Conservation (phyloP, 768 basidiomycete species). For the Phlebiopsis flavidoalba region DNA sequence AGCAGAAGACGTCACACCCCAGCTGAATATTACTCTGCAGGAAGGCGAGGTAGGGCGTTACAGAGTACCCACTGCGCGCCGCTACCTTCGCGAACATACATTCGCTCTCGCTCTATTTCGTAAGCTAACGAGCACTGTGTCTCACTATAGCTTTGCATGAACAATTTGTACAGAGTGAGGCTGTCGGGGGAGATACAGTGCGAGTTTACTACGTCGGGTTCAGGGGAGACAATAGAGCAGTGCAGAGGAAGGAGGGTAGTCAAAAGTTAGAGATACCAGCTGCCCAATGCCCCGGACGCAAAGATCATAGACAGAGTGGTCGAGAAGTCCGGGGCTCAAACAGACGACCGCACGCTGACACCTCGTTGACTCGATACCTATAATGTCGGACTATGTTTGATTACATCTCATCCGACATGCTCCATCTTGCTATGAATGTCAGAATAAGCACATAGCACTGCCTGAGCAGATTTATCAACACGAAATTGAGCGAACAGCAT, state of each 20-base stretch:
- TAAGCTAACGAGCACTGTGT: constrained; percentile 34
- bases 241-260: constrained; percentile 50
- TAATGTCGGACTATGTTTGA: not conserved
- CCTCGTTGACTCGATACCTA: not conserved
- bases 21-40: constrained; percentile 63
- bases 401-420: not conserved
- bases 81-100: constrained; percentile 75
- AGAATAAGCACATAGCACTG: not conserved
- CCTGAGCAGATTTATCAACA: not conserved
- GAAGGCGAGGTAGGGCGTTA: constrained; percentile 64
- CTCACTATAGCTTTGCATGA: constrained; percentile 5
- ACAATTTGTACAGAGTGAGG: constrained; percentile 48
- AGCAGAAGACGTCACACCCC: constrained; percentile 62
- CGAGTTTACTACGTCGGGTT: constrained; percentile 80
- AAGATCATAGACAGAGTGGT: constrained; percentile 52
- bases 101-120: constrained; percentile 74
- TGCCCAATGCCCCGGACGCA: constrained; percentile 75
- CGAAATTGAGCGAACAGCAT: not conserved
- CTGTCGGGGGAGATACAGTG: constrained; percentile 59
- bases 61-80: constrained; percentile 74
- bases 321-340: constrained; percentile 51
- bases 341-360: constrained; percentile 58
- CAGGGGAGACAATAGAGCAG: constrained; percentile 62
- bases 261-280: constrained; percentile 71
- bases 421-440: not conserved